Base-by-base conservation (phyloP, 2,329 filamentous ascomycete species). In the Apiospora marii region DNA sequence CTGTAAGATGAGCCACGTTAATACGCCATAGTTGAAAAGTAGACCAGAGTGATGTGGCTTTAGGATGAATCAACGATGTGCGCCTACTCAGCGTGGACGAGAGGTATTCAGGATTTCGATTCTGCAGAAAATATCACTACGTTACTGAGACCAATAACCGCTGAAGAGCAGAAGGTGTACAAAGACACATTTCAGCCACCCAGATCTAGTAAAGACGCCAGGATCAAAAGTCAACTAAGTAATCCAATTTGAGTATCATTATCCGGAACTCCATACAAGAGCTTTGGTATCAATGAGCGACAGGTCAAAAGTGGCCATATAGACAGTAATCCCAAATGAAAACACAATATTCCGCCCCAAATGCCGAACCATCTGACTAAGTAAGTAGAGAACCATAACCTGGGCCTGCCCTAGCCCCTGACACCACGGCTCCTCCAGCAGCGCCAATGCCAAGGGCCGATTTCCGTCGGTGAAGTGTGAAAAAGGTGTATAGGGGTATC, bases 281-380 rank as follows among this genome's bases (percentile, higher is more conserved):
- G 24, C 58, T n/a, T 64, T 64, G 58, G 58, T 64, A 64, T 64
- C 58, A 64, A 64, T 64, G 58, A 64, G 58, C 34, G 58, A 64
- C 58, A 64, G 58, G 58, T 41, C 58, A 34, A 41, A 64, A n/a
- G 58, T n/a, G 58, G 41, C 58, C 58, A 64, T 64, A 24, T 64
- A 64, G 30, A 61, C 58, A 64, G 34, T 41, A 64, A n/a, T 41
- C n/a, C 58, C 58, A 64, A 22, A 22, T 3, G 19, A 64, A 64
- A 41, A 14, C 34, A 64, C 37, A 64, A 41, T 41, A 41, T 41
- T 34, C 34, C 27, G 34, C n/a, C 58, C 34, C 24, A 58, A 64
- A 64, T 64, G 58, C 30, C 19, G 14, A 64, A 41, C 34, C 19
- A n/a, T n/a, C 19, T 37, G 53, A 61, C n/a, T 22, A n/a, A 14